These are phyloP conservation scores for Leucoagaricus sp. DNA, from an alignment of 1,284 basidiomycete species.

Conservation along the genomic window DNA sequence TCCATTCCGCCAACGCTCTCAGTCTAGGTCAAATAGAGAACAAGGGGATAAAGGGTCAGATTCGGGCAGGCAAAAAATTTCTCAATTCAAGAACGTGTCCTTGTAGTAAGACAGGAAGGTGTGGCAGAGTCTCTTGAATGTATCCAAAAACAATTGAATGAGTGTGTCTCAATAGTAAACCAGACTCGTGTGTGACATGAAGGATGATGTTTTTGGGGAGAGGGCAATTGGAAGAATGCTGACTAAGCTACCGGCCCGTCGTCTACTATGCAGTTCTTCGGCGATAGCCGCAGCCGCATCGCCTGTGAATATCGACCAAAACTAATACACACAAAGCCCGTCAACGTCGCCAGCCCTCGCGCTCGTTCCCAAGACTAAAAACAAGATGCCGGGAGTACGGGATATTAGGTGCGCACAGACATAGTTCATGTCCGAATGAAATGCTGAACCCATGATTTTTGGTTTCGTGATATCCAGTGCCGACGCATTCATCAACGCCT, in stretches of 20 bases:
- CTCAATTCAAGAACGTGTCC: not conserved
- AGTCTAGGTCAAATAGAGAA: not conserved
- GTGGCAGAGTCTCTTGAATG: not conserved
- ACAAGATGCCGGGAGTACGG: constrained; percentile 89
- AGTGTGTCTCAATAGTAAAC: too few species aligned
- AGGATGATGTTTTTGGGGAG: not conserved
- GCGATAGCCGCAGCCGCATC: constrained; percentile 38
- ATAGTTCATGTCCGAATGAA: constrained; percentile 15
- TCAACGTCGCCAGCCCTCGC: constrained; percentile 45
- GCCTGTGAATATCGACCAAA: constrained; percentile 23
- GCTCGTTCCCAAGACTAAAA: constrained; percentile 45
- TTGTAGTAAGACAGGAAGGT: not conserved
- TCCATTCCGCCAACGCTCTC: too few species aligned
- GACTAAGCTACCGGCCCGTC: constrained; percentile 33
- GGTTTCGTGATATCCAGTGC: constrained; percentile 56
- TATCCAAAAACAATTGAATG: not conserved
- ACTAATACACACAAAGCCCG: constrained; percentile 39
- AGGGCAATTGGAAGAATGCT: constrained; percentile 20
- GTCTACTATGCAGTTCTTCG: constrained; percentile 48
- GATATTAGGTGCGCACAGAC: constrained; percentile 74
- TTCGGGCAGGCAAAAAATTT: too few species aligned
- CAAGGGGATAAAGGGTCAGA: not conserved
- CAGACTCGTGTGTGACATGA: not conserved
- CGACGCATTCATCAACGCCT: constrained; percentile 89
- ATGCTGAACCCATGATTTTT: constrained; percentile 23